These are phyloP conservation scores for Plantago ovata DNA, from an alignment of 257 asterid genomes.

Conservation along the genomic window DNA sequence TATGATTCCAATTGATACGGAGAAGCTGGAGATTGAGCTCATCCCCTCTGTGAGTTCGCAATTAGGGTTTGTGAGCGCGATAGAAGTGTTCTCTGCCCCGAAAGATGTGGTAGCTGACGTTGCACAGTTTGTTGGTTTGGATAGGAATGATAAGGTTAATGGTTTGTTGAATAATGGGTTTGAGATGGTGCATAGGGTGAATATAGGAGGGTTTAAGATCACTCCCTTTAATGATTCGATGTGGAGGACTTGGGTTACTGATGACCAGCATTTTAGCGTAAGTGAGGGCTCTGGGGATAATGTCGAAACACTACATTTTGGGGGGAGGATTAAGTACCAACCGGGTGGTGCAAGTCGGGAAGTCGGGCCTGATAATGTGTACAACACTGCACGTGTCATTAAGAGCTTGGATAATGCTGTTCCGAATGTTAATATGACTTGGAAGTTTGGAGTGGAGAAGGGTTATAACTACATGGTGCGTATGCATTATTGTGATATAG, in stretches of 20 bases:
- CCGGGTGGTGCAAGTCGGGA: slow-evolving; percentile 82
- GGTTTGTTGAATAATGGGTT: slow-evolving; percentile 65
- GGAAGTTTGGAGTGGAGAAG: slow-evolving; percentile 61
- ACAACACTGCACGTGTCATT: slow-evolving; percentile 71
- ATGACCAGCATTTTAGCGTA: slow-evolving; percentile 44
- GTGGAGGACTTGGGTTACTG: slow-evolving; percentile 90
- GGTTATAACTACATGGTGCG: slow-evolving; percentile 65
- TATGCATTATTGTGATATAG: slow-evolving; percentile 89
- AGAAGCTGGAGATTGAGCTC: slow-evolving; percentile 45
- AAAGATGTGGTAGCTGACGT: slow-evolving; percentile 66
- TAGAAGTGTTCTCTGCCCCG: slow-evolving; percentile 87
- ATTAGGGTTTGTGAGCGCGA: slow-evolving; percentile 69
- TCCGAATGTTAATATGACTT: slow-evolving; percentile 48
- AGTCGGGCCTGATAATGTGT: slow-evolving; percentile 88
- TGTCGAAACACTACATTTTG: slow-evolving; percentile 32
- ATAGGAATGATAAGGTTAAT: slow-evolving; percentile 41
- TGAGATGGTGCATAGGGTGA: slow-evolving; percentile 77
- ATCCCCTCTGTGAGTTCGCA: slow-evolving; percentile 46
- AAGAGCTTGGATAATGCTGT: slow-evolving; percentile 40
- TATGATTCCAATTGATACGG: slow-evolving; percentile 47
- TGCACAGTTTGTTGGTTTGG: slow-evolving; percentile 44
- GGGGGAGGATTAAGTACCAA: slow-evolving; percentile 63
- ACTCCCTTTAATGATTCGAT: slow-evolving; percentile 92
- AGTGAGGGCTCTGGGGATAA: slow-evolving; percentile 22
- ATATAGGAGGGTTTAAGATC: slow-evolving; percentile 83